These are phyloP conservation scores for Talaromyces pinophilus DNA, from an alignment of 2,329 filamentous ascomycete species.

Conservation along the genomic window DNA sequence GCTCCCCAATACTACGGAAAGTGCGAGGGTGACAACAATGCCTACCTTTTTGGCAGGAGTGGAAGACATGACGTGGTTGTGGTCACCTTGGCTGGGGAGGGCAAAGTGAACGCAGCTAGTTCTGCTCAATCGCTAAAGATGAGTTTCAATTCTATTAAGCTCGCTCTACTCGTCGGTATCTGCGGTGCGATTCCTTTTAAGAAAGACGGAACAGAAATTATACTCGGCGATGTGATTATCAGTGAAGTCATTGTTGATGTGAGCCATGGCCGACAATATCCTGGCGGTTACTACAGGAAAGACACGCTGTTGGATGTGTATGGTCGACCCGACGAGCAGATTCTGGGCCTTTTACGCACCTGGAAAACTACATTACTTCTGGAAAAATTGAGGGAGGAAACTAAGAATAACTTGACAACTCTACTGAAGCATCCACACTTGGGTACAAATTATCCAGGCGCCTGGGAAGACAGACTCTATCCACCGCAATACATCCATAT, in stretches of 20 bases:
- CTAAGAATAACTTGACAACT: slow-evolving; percentile 20
- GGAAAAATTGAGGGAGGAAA: neutral
- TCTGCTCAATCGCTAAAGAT: slow-evolving; percentile 34
- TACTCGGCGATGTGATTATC: slow-evolving; percentile 37
- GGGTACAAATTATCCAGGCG: slow-evolving; percentile 26
- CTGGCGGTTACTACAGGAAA: slow-evolving; percentile 29
- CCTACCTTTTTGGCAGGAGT: slow-evolving; percentile 34
- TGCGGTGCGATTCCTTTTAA: slow-evolving; percentile 42
- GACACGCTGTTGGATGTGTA: slow-evolving; percentile 15
- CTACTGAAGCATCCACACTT: slow-evolving; percentile 26
- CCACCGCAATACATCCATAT: slow-evolving; percentile 28
- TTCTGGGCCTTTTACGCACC: neutral
- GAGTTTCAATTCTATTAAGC: slow-evolving; percentile 34
- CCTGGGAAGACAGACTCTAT: slow-evolving; percentile 28
- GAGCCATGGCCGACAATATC: slow-evolving; percentile 32
- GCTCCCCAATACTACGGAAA: slow-evolving; percentile 28
- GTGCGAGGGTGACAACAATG: slow-evolving; percentile 32
- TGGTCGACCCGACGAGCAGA: slow-evolving; percentile 10
- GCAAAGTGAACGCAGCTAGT: slow-evolving; percentile 29
- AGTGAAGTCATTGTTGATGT: slow-evolving; percentile 29
- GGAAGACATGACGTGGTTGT: slow-evolving; percentile 36
- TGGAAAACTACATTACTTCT: slow-evolving; percentile 28
- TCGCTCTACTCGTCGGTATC: slow-evolving; percentile 43
- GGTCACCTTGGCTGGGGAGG: slow-evolving; percentile 33
- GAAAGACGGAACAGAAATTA: slow-evolving; percentile 15